Conservation (phyloP, 1,284 basidiomycete genomes). For the Ganoderma leucocontextum region DNA sequence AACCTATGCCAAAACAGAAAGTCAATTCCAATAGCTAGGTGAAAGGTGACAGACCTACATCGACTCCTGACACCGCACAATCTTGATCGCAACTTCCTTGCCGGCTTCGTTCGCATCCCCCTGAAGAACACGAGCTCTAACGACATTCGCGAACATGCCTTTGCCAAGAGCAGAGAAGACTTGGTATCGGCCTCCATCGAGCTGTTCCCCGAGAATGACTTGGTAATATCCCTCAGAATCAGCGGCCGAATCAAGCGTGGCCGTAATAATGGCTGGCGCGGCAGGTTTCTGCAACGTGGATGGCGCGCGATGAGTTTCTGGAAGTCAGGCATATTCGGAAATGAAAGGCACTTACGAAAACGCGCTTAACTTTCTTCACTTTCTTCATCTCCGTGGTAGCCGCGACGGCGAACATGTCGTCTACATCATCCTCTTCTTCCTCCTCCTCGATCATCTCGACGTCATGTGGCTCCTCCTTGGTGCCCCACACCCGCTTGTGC, state of each 20-base stretch:
- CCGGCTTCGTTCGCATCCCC: conserved; percentile 69
- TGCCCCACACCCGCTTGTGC: conserved; percentile 65
- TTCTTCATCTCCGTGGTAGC: conserved; percentile 63
- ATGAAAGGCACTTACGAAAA: conserved; percentile 51
- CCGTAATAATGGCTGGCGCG: conserved; percentile 72
- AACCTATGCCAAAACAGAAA: conserved; percentile 64
- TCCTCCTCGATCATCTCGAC: conserved; percentile 70
- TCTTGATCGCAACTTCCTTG: conserved; percentile 97
- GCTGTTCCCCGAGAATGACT: conserved; percentile 92
- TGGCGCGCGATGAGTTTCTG: not conserved
- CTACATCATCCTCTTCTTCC: conserved; percentile 71
- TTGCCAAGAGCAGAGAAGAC: conserved; percentile 95
- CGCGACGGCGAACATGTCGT: conserved; percentile 92
- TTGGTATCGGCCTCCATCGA: conserved; percentile 94
- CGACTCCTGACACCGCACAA: conserved; percentile 94
- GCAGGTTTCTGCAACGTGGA: conserved; percentile 53
- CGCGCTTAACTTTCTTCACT: conserved; percentile 66
- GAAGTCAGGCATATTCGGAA: not conserved
- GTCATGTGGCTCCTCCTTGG: conserved; percentile 50
- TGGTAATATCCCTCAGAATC: conserved; percentile 97
- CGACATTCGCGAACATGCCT: conserved; percentile 99
- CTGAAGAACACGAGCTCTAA: conserved; percentile 86
- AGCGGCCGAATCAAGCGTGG: conserved; percentile 76
- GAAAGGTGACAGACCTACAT: conserved; percentile 72
- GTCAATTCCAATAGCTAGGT: not conserved